Evolutionary conservation across 176 grass and related monocot genomes (phyloP).

Genomic region (Oryza glumipatula): DNA sequence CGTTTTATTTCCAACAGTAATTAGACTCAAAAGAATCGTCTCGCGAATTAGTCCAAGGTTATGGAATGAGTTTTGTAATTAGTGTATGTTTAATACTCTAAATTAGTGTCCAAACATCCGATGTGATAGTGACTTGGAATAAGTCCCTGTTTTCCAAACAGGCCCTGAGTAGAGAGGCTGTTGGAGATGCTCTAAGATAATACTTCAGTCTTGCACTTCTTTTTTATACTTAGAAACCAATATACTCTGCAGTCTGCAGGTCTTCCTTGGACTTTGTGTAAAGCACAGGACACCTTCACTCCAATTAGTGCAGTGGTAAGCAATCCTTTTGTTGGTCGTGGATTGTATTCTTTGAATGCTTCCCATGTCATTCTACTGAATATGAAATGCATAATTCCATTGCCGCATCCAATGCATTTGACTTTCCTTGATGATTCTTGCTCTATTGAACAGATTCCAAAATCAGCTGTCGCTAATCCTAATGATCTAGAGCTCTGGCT

Average conservation of each 20-base stretch:
- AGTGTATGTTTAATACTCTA: too few relatives aligned
- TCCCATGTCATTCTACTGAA: neutral
- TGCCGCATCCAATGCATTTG: neutral
- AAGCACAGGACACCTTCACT: slow-evolving; percentile 97
- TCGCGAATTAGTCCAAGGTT: too few relatives aligned
- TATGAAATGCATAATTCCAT: neutral
- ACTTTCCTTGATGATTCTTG: slow-evolving; percentile 13
- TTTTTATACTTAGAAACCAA: neutral
- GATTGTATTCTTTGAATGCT: neutral
- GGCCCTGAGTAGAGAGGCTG: too few relatives aligned
- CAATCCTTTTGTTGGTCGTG: slow-evolving; percentile 2
- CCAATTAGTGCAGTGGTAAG: slow-evolving; percentile 95
- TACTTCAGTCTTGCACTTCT: too few relatives aligned
- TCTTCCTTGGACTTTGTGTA: slow-evolving; percentile 94
- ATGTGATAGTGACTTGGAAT: too few relatives aligned
- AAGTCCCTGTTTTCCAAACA: too few relatives aligned
- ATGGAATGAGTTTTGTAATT: too few relatives aligned
- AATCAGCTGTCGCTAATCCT: slow-evolving; percentile 74
- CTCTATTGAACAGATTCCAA: slow-evolving; percentile 65
- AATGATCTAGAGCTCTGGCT: slow-evolving; percentile 92
- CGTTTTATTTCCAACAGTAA: too few relatives aligned
- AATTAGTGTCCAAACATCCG: too few relatives aligned
- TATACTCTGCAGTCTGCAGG: slow-evolving; percentile 65
- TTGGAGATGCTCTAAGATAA: neutral
- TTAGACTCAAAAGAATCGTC: too few relatives aligned